Conservation (phyloP, 805 yeast genomes). For the Cyberlindnera xishuangbannaensis region DNA sequence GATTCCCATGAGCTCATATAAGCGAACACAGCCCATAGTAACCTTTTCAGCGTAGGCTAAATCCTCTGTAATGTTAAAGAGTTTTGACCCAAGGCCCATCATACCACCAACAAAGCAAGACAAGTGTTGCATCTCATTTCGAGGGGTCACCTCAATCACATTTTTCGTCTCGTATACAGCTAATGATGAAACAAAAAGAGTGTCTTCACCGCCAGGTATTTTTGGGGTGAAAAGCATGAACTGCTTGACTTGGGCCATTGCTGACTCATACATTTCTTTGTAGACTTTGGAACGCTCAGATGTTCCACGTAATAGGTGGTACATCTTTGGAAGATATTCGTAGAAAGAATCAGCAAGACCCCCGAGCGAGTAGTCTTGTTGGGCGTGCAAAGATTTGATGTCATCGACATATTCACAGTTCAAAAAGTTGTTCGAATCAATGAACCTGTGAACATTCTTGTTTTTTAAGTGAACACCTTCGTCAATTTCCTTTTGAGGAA, state of each 20-base stretch:
- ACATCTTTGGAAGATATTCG: constrained; percentile 45
- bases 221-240: constrained; percentile 41
- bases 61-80: constrained; percentile 33
- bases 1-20: constrained; percentile 35
- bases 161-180: constrained; percentile 21
- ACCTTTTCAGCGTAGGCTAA: constrained; percentile 36
- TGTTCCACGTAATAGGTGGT: constrained; percentile 35
- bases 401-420: constrained; percentile 29
- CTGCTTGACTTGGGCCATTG: constrained; percentile 33
- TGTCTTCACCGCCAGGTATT: constrained; percentile 34
- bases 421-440: constrained; percentile 25
- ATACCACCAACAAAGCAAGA: constrained; percentile 52
- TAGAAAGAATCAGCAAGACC: constrained; percentile 42
- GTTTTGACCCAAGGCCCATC: constrained; percentile 41
- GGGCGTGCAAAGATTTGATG: constrained; percentile 11
- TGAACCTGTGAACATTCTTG: constrained; percentile 33
- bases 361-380: constrained; percentile 30
- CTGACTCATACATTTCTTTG: constrained; percentile 29
- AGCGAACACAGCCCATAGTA: constrained; percentile 43
- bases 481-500: constrained; percentile 25
- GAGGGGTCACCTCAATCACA: constrained; percentile 17
- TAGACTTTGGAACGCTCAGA: constrained; percentile 25
- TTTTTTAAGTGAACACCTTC: constrained; percentile 30
- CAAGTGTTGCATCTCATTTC: constrained; percentile 39
- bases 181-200: constrained; percentile 26